phyloP scores from a whole-genome alignment of 2,329 filamentous ascomycete genomes.

The Thielaviopsis populi region DNA sequence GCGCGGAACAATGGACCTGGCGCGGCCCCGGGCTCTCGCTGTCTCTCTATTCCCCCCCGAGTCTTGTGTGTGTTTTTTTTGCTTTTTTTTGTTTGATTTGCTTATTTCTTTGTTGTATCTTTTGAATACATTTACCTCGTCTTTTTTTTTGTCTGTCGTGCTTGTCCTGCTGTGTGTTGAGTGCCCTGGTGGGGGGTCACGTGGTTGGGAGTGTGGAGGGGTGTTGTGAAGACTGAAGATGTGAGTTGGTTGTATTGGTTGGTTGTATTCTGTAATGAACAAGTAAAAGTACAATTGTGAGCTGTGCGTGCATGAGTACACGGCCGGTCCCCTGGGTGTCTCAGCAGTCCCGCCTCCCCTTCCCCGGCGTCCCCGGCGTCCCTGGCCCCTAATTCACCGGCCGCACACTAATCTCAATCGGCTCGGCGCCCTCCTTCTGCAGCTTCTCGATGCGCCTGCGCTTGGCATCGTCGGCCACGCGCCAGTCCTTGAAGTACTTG shows the following conservation, averaged over 20 bases:
- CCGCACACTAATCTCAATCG: slow-evolving; percentile 11
- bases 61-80: not conserved
- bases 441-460: slow-evolving; percentile 63
- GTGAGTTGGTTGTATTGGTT: too few species aligned
- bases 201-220: not conserved
- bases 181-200: too few species aligned
- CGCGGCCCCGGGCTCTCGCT: too few species aligned
- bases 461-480: slow-evolving; percentile 83
- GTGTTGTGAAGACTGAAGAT: too few species aligned
- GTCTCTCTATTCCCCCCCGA: not conserved
- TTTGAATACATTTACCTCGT: slow-evolving; percentile 8
- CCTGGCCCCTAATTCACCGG: slow-evolving; percentile 7
- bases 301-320: not conserved
- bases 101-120: not conserved
- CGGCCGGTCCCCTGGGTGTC: not conserved
- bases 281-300: slow-evolving; percentile 1
- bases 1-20: not conserved
- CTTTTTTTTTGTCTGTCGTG: slow-evolving; percentile 3
- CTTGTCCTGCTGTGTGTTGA: too few species aligned
- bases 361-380: not conserved
- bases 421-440: slow-evolving; percentile 51
- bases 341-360: not conserved
- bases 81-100: not conserved
- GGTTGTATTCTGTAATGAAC: not conserved
- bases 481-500: slow-evolving; percentile 93